Evolutionary conservation across 495 filamentous ascomycete species (phyloP), one percentile per base, ranked within the genome.

Genomic region (Chaetomium fimeti): DNA sequence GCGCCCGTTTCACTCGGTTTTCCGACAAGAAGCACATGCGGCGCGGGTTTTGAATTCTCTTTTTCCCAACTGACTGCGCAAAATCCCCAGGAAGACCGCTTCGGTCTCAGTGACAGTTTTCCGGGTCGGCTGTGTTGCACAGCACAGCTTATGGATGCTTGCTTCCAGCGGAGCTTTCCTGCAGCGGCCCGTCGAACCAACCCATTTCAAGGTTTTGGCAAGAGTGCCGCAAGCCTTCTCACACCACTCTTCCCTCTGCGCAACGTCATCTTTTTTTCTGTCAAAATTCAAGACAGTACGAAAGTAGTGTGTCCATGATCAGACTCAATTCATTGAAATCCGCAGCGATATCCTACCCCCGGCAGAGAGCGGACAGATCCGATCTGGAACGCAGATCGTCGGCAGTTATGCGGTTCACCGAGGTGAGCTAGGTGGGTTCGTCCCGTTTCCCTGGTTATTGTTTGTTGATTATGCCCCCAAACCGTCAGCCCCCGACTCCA

Each of bases 401-500:
- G 48, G 48, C 15, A 52, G 65, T 45, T 32, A 66, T 68, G 66
- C 59, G 47, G 63, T 45, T 61, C 69, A 71, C 64, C 69, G 42
- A 38, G 69, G 69, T 71, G 66, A 61, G 57, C 45, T 28, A 57
- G 57, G 65, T 67, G 53, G 52, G 60, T 58, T 59, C 18, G 42
- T 5, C 28, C 43, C 51, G 57, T 56, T 63, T 42, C 62, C 68
- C 28, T 52, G 58, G 64, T 27, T 62, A 57, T 64, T 66, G 54
- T 71, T 71, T 69, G 65, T 69, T 71, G 66, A 71, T 60, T 65
- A 65, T 62, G 43, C 13, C 32, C 56, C 57, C 59, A 15, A 59
- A 68, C 36, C 56, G 53, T 62, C 66, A 60, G 45, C 59, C 61
- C 45, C 58, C 40, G 16, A 18, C 29, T 45, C 42, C 11, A 4